Evolutionary conservation across 805 yeast species (phyloP).

Genomic region (Yamadazyma takamatsuzukensis): DNA sequence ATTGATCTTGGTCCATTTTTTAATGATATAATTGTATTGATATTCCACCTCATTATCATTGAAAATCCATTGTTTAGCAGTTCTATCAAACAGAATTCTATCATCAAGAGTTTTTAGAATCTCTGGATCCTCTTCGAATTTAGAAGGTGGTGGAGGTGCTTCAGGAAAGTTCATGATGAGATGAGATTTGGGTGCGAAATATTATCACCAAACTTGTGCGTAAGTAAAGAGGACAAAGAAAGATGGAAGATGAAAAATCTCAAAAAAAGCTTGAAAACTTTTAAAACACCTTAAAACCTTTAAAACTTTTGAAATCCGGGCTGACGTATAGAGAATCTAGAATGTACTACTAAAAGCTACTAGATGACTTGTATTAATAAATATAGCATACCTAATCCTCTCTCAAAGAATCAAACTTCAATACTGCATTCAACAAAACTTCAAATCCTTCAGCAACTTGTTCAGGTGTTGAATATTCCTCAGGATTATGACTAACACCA

Average conservation of each 20-base stretch:
- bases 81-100: constrained; percentile 21
- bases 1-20: constrained; percentile 18
- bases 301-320: too few species aligned
- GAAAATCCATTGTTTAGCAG: constrained; percentile 17
- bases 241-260: too few species aligned
- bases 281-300: too few species aligned
- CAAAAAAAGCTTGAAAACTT: too few species aligned
- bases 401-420: constrained; percentile 26
- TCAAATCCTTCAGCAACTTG: constrained; percentile 58
- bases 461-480: constrained; percentile 62
- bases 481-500: constrained; percentile 52
- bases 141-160: constrained; percentile 16
- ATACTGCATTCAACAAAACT: constrained; percentile 47
- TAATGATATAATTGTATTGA: constrained; percentile 18
- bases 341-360: too few species aligned
- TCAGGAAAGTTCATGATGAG: constrained; percentile 12
- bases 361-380: too few species aligned
- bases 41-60: constrained; percentile 15
- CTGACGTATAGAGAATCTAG: too few species aligned
- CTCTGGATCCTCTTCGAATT: constrained; percentile 11
- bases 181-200: constrained; percentile 1
- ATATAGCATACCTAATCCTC: too few species aligned
- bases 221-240: too few species aligned
- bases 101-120: constrained; percentile 18
- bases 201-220: too few species aligned